phyloP scores from a whole-genome alignment of 2,329 filamentous ascomycete species.

The Penicillium crustosum region DNA sequence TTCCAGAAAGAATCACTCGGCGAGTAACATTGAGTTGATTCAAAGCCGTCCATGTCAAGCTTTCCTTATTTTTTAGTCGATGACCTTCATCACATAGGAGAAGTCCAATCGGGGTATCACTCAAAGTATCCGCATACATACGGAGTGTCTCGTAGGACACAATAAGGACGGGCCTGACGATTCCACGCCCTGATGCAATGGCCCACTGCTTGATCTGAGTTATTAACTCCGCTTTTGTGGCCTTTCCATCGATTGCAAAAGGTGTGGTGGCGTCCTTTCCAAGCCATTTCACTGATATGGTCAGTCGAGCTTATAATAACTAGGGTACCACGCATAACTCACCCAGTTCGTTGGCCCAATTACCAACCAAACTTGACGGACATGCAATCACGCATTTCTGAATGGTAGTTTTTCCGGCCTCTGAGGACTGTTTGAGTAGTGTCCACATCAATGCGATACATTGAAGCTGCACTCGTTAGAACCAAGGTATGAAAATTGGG shows the following conservation, averaged over 20 bases:
- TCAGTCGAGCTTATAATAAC: slow-evolving; percentile 18
- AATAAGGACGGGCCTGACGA: slow-evolving; percentile 91
- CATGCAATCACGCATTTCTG: slow-evolving; percentile 97
- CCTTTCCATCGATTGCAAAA: slow-evolving; percentile 96
- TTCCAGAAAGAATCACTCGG: slow-evolving; percentile 92
- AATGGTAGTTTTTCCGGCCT: slow-evolving; percentile 90
- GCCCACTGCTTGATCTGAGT: slow-evolving; percentile 93
- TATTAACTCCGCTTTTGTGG: slow-evolving; percentile 87
- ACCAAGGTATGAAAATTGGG: neutral
- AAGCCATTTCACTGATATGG: slow-evolving; percentile 74
- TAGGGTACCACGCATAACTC: slow-evolving; percentile 13
- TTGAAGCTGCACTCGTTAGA: slow-evolving; percentile 60
- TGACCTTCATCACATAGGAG: slow-evolving; percentile 97
- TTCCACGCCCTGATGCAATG: slow-evolving; percentile 81
- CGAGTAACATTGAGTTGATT: slow-evolving; percentile 87
- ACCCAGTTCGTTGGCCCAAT: slow-evolving; percentile 92
- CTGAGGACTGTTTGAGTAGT: slow-evolving; percentile 87
- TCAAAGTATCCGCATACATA: slow-evolving; percentile 85
- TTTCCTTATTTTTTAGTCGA: slow-evolving; percentile 93
- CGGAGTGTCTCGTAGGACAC: slow-evolving; percentile 96
- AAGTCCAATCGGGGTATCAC: slow-evolving; percentile 84
- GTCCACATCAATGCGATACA: slow-evolving; percentile 98
- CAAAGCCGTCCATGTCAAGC: slow-evolving; percentile 87
- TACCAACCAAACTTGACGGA: slow-evolving; percentile 91
- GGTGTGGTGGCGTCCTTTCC: slow-evolving; percentile 86